These are phyloP conservation scores for Kickxella alabastrina DNA, from an alignment of 192 early-diverging fungal species.

Conservation along the genomic window DNA sequence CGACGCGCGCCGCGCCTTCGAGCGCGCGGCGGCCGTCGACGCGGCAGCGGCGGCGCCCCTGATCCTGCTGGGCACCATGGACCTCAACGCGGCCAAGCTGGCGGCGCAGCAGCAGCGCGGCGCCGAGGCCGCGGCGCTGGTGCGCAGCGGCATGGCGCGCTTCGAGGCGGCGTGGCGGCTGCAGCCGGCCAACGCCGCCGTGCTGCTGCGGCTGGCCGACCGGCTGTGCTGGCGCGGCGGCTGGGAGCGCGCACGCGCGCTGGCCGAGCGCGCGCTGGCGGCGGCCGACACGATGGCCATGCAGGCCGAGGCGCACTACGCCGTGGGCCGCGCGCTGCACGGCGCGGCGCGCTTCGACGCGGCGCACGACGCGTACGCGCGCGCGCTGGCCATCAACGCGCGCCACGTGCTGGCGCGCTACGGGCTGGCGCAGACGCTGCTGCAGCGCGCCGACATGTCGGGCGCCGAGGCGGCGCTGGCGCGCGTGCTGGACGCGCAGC, in stretches of 20 bases:
- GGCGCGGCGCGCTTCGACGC: slow-evolving; percentile 61
- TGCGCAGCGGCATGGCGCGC: slow-evolving; percentile 26
- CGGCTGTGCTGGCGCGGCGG: slow-evolving; percentile 51
- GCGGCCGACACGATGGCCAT: slow-evolving; percentile 52
- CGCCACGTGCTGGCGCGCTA: slow-evolving; percentile 67
- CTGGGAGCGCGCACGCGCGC: slow-evolving; percentile 34
- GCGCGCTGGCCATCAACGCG: slow-evolving; percentile 64
- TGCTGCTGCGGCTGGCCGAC: slow-evolving; percentile 55
- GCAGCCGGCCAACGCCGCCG: slow-evolving; percentile 28
- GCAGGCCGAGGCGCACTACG: slow-evolving; percentile 61
- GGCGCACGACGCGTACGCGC: slow-evolving; percentile 65
- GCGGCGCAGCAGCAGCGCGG: not conserved
- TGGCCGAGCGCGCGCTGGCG: slow-evolving; percentile 46
- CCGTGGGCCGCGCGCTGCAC: slow-evolving; percentile 56
- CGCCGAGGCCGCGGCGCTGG: not conserved
- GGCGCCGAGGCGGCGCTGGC: slow-evolving; percentile 54
- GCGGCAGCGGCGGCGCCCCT: slow-evolving; percentile 65
- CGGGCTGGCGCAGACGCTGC: slow-evolving; percentile 72
- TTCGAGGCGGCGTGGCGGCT: slow-evolving; percentile 26
- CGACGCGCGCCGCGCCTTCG: slow-evolving; percentile 69
- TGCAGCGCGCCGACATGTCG: slow-evolving; percentile 49
- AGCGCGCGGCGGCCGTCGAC: slow-evolving; percentile 65
- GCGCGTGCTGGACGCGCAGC: slow-evolving; percentile 56
- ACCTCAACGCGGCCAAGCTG: slow-evolving; percentile 71
- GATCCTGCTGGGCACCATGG: slow-evolving; percentile 69